Base-by-base conservation (phyloP, 495 filamentous ascomycete species). In the Penicillium pulvis region DNA sequence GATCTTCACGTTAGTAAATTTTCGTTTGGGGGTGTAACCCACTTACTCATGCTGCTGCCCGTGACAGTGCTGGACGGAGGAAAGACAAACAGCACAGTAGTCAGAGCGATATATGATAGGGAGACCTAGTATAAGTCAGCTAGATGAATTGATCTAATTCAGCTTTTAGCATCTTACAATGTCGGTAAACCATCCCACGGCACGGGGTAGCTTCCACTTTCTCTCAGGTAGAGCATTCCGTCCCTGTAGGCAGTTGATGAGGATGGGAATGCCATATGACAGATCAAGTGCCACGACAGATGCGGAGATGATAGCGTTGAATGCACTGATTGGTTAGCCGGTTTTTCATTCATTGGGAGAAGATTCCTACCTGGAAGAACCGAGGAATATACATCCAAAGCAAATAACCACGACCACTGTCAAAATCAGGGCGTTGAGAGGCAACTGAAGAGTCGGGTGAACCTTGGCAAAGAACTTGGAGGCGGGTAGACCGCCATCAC, bases 21-120 rank as follows among this genome's bases (percentile, higher is more conserved):
- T 16, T 16, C 3, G 14, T 3, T 3, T 35, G 16, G 1, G 7
- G 44, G 16, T 47, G 53, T 6, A 23, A 55, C 19, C 4, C 3
- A 66, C 76, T 64, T 75, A 83, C 79, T 90, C 88, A 91, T 90
- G 70, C 84, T 90, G 49, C 77, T 82, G 4, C 78, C 83, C 0
- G 83, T 87, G 0, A 86, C 83, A 0, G 85, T 86, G 1, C 87
- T 61, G 5, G 72, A 78, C 0, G 89, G 88, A 2, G 89, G 89
- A 64, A 92, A 88, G 2, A 90, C 76, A 57, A 91, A 92, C 0
- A 92, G 68, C 1, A 90, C 85, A 0, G 86, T 90, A 1, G 86
- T 90, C 3, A 89, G 66, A n/a, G 80, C 65, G 14, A 86, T 83
- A 65, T 89, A 91, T 1, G 68, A 72, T 24, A 91, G 71, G 2